phyloP scores from a whole-genome alignment of 129 eudicot species.

The Flaveria linearis region DNA sequence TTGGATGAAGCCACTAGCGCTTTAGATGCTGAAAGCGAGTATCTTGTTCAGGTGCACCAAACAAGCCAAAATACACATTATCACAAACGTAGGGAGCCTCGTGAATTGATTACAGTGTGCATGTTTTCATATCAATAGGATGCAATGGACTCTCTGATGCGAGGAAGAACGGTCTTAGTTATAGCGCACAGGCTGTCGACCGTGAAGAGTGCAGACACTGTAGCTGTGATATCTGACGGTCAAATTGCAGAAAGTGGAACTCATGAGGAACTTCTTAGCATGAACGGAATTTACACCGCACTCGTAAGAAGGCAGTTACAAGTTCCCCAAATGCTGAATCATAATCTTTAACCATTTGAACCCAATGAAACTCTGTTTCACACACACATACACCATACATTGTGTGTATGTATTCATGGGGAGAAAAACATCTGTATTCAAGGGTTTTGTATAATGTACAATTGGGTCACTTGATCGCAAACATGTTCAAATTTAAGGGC shows the following conservation, averaged over 20 bases:
- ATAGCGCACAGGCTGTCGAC: slow-evolving; percentile 79
- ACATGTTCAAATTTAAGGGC: background rate
- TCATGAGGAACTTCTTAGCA: slow-evolving; percentile 63
- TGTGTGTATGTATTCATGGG: slow-evolving; percentile 9
- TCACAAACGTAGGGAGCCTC: background rate
- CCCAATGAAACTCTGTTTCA: slow-evolving; percentile 11
- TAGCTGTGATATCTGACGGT: slow-evolving; percentile 73
- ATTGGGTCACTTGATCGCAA: slow-evolving; percentile 1
- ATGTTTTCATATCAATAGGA: slow-evolving; percentile 39
- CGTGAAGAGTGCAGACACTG: slow-evolving; percentile 66
- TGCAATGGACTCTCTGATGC: slow-evolving; percentile 77
- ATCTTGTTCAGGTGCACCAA: slow-evolving; percentile 50
- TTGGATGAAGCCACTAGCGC: slow-evolving; percentile 64
- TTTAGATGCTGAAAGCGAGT: slow-evolving; percentile 50
- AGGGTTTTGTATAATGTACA: slow-evolving; percentile 30
- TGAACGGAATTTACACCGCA: slow-evolving; percentile 72
- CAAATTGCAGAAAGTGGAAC: slow-evolving; percentile 66
- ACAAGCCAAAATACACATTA: background rate
- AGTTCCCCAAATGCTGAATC: slow-evolving; percentile 46
- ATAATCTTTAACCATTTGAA: slow-evolving; percentile 19
- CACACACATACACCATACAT: background rate
- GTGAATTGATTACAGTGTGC: slow-evolving; percentile 1
- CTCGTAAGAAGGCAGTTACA: slow-evolving; percentile 69
- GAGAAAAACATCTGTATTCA: slow-evolving; percentile 24
- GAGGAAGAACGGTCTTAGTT: slow-evolving; percentile 71